Evolutionary conservation across 192 early-diverging fungal species (phyloP), one percentile per base, ranked within the genome.

Genomic region (Ambispora gerdemannii): DNA sequence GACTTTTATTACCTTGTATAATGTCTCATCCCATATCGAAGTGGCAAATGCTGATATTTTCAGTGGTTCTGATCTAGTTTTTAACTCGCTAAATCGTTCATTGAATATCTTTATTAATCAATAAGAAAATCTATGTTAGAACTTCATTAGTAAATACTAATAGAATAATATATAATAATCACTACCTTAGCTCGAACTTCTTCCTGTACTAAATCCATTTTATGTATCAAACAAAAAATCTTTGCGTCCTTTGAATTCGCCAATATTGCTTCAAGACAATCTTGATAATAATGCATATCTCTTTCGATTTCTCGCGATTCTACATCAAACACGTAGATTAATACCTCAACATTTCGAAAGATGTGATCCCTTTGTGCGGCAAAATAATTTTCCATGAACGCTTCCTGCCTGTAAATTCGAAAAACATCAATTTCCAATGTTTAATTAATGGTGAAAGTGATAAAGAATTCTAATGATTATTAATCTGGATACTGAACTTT

Each of bases 241-340:
- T 90, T 89, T 56, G 95, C 95, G 59, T 97, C 93, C 60, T 85
- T 87, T 22, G 93, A 95, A 65, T 90, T 90, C 27, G 81, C 76
- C 70, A 84, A 62, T 67, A 99, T 90, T 32, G 90, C 91, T 22
- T 94, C 86, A 38, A 99, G 76, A 59, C 91, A 93, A 22, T 87
- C 88, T 76, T 96, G 90, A 71, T 94, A 97, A 75, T 96, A 92
- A 50, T 85, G 77, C 82, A 97, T 84, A 76, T 98, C 97, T 75
- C 91, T 89, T 72, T 96, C 93, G 53, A 87, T 83, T 69, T 97
- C 94, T 30, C 91, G 83, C 33, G 88, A 91, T 78, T 97, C 96
- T 38, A 97, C 87, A 79, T 98, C 95, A 81, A 98, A 97, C 63
- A 98, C 95, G 72, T 97, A 98, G 72, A 98, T 98, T 19, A 99